phyloP scores from a whole-genome alignment of 1,139 yeast species.

The Lodderomyces beijingensis region DNA sequence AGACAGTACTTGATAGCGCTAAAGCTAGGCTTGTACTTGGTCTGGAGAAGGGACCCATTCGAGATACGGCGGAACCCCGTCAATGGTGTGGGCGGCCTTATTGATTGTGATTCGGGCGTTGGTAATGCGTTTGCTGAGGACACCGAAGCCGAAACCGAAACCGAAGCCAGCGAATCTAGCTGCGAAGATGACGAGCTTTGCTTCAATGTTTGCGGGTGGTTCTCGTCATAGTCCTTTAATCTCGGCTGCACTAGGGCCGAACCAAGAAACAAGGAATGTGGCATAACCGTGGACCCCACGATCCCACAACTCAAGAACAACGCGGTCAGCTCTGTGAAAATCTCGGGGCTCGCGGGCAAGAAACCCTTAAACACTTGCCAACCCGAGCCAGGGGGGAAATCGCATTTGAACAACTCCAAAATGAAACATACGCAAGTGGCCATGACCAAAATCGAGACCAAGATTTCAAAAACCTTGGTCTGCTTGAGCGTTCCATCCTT shows the following conservation, averaged over 20 bases:
- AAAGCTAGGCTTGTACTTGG: constrained; percentile 57
- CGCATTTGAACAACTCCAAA: constrained; percentile 53
- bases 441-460: constrained; percentile 59
- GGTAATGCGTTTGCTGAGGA: background rate
- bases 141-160: background rate
- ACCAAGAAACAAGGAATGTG: constrained; percentile 71
- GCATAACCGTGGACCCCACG: constrained; percentile 82
- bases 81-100: constrained; percentile 1
- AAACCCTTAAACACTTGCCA: constrained; percentile 51
- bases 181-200: background rate
- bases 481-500: constrained; percentile 67
- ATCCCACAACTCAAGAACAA: constrained; percentile 67
- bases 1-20: constrained; percentile 65
- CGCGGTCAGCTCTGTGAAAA: constrained; percentile 54
- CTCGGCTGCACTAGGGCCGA: constrained; percentile 76
- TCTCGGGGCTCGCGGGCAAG: constrained; percentile 46
- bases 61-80: constrained; percentile 25
- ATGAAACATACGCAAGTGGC: constrained; percentile 66
- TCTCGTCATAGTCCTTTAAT: constrained; percentile 57
- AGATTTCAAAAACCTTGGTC: constrained; percentile 60
- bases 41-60: constrained; percentile 30
- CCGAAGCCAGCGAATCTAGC: background rate
- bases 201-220: constrained; percentile 28
- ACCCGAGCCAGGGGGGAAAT: constrained; percentile 33
- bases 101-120: too few species aligned